phyloP scores from a whole-genome alignment of 106 monocot genomes.

The Dioscorea zingiberensis region DNA sequence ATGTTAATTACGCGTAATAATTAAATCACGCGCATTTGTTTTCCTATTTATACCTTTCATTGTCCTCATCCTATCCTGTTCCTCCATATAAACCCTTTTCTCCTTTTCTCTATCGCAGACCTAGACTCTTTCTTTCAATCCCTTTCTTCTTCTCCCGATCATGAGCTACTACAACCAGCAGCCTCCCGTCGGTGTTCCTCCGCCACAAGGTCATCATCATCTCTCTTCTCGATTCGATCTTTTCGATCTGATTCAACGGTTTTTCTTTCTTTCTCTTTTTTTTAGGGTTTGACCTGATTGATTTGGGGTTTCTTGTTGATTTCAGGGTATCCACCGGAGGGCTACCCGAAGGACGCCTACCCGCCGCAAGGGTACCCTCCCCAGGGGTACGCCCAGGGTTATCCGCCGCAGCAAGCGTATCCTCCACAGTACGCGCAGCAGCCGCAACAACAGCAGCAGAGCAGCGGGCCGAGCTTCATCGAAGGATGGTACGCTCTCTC shows the following conservation, averaged over 20 bases:
- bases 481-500: conserved; percentile 64
- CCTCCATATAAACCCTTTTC: too few species aligned
- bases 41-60: too few species aligned
- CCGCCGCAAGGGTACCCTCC: conserved; percentile 37
- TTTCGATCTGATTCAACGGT: background rate
- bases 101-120: too few species aligned
- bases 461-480: conserved; percentile 51
- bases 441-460: conserved; percentile 39
- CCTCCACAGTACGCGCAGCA: conserved; percentile 40
- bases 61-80: too few species aligned
- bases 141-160: background rate
- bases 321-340: conserved; percentile 63
- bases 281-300: conserved; percentile 2
- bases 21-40: too few species aligned
- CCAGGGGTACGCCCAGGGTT: conserved; percentile 19
- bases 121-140: too few species aligned
- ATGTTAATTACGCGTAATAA: too few species aligned
- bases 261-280: conserved; percentile 1
- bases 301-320: conserved; percentile 6
- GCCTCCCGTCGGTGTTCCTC: conserved; percentile 69
- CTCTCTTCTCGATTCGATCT: background rate
- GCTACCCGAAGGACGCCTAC: conserved; percentile 64
- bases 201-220: conserved; percentile 46
- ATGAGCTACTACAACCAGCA: conserved; percentile 89
- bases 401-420: conserved; percentile 13